These are phyloP conservation scores for Daldinia vernicosa DNA, from an alignment of 495 filamentous ascomycete genomes.

Conservation along the genomic window DNA sequence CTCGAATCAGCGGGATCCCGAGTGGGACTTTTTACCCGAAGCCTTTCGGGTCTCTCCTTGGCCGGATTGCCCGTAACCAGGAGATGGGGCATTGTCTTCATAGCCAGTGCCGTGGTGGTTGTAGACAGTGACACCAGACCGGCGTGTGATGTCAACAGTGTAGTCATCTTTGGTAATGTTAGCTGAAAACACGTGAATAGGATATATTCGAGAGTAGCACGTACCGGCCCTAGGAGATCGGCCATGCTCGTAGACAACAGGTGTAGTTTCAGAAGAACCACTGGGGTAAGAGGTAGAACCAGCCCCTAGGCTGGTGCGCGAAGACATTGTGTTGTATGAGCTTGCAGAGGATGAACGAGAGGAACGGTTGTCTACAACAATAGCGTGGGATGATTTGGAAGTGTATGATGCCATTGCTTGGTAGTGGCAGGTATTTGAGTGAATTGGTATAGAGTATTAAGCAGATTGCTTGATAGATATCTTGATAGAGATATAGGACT, in stretches of 20 bases:
- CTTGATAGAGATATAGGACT: slow-evolving; percentile 1
- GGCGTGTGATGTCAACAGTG: slow-evolving; percentile 6
- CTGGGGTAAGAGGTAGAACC: slow-evolving; percentile 15
- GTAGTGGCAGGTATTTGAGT: neutral
- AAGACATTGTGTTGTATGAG: slow-evolving; percentile 28
- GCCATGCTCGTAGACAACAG: slow-evolving; percentile 2
- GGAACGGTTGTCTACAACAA: slow-evolving; percentile 14
- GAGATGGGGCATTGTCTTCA: slow-evolving; percentile 18
- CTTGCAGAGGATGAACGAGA: slow-evolving; percentile 3
- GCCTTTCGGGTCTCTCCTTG: neutral
- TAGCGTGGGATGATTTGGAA: slow-evolving; percentile 1
- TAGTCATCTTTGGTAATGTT: slow-evolving; percentile 22
- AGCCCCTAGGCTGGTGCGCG: neutral
- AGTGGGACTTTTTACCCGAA: neutral
- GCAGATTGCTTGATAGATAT: neutral
- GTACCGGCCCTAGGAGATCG: slow-evolving; percentile 21
- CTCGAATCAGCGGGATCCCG: neutral
- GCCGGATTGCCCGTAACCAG: neutral
- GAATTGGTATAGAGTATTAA: neutral
- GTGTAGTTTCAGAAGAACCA: neutral
- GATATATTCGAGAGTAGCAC: neutral
- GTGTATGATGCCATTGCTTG: slow-evolving; percentile 12
- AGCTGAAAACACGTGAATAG: neutral
- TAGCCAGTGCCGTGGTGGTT: slow-evolving; percentile 22
- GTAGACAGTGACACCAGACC: slow-evolving; percentile 17